Evolutionary conservation across 2,329 filamentous ascomycete species (phyloP), one percentile per base, ranked within the genome.

Genomic region (Xylaria sp.): DNA sequence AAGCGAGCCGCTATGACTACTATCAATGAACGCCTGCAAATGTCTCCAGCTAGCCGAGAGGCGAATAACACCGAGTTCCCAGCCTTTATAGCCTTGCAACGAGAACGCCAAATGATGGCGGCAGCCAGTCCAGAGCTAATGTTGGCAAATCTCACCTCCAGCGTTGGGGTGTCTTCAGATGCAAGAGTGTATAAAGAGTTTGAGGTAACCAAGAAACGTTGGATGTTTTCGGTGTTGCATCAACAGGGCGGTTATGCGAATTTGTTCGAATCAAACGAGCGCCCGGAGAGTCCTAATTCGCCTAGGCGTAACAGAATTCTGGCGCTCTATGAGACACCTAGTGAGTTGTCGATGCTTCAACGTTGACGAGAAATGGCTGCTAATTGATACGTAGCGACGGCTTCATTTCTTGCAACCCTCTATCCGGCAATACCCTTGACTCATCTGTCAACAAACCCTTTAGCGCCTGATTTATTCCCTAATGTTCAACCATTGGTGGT

Each of bases 201-300:
- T 4, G 86, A 86, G 66, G 80, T 87, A 57, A 85, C 87, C 69
- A 87, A 87, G 74, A 87, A 88, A 73, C 79, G 86, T 48, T 90
- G 88, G 88, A 85, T 93, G 80, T 80, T 90, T 40, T 88, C 85
- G 33, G 84, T 84, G 0, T 79, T 92, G 61, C 83, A 84, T 31
- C 69, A 81, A 80, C 70, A 81, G 83, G 74, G 83, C 82, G 74
- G 74, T 44, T 81, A 82, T 38, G 71, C 76, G 9, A 66, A 76
- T 13, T 56, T 74, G 10, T 63, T 63, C 9, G 70, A 75, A 0
- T 31, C 66, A 6, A 33, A 60, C 20, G 59, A 66, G 40, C 13
- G 63, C 26, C 59, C 72, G 9, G 63, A 72, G 57, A 63, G 69
- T 69, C 68, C 61, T 44, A 63, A 61, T 26, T 60, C 72, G 46